Evolutionary conservation across 805 yeast genomes (phyloP), one percentile per base, ranked within the genome.

Genomic region (Spencermartinsiella europaea): DNA sequence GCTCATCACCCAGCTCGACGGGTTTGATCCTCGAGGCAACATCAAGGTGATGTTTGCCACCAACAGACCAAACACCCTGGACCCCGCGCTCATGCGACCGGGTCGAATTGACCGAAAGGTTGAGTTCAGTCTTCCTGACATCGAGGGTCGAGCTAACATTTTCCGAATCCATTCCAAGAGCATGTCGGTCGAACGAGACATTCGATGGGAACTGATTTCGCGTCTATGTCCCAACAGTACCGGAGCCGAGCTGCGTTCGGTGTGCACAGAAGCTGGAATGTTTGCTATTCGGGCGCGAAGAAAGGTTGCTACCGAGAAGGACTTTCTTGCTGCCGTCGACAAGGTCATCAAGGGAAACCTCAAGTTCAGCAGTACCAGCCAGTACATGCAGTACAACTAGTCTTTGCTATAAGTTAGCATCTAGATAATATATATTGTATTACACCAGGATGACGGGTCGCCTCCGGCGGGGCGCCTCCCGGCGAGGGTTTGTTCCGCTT

Each of bases 41-140:
- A 93, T 93, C 67, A 93, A 93, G 74, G 99, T 93, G 47, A 93
- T 93, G 98, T 93, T 93, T 71, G 99, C 99, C 36, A 93, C 99
- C 14, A 93, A 93, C 69, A 80, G 99, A 71, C 99, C 98, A 51
- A 91, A 93, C 68, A 93, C 98, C 0, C 77, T 93, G 64, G 99
- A 93, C 64, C 99, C 99, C 22, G 99, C 99, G 0, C 73, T 93
- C 64, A 73, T 93, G 61, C 84, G 99, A 72, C 99, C 99, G 2
- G 99, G 99, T 40, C 84, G 99, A 77, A 91, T 93, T 59, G 99
- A 93, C 71, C 85, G 99, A 69, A 93, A 91, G 69, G 99, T 93
- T 31, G 99, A 93, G 69, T 93, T 93, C 64, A 84, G 95, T 5
- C 72, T 93, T 58, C 99, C 99, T 2, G 99, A 93, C 64, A 73